Evolutionary conservation across 2,329 filamentous ascomycete genomes (phyloP).

Genomic region (Beauveria brongniartii): DNA sequence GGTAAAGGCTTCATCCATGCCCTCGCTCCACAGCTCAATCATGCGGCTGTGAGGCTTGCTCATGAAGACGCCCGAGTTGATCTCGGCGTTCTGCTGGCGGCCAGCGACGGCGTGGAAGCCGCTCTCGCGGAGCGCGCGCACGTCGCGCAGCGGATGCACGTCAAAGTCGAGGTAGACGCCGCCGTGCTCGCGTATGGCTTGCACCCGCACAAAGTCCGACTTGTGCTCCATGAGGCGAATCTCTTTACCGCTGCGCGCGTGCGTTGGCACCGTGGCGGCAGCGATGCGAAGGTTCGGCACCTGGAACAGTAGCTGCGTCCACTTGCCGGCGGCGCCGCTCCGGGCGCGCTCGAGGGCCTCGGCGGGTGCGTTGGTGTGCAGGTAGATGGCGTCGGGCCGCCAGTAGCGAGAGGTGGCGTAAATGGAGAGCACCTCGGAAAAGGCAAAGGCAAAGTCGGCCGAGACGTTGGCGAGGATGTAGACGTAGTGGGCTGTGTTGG

Average conservation of each 20-base stretch:
- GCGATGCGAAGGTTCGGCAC: slow-evolving; percentile 12
- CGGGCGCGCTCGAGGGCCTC: slow-evolving; percentile 1
- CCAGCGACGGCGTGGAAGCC: slow-evolving; percentile 13
- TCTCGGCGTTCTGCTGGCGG: background rate
- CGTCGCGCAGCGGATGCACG: slow-evolving; percentile 11
- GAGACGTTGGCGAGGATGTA: slow-evolving; percentile 15
- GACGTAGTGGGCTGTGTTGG: slow-evolving; percentile 20
- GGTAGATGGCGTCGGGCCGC: slow-evolving; percentile 17
- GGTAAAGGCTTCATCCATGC: slow-evolving; percentile 17
- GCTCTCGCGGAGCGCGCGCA: slow-evolving; percentile 12
- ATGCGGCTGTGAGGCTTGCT: background rate
- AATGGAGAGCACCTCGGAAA: slow-evolving; percentile 18
- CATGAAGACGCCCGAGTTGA: slow-evolving; percentile 16
- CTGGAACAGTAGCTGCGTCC: slow-evolving; percentile 16
- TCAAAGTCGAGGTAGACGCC: slow-evolving; percentile 15
- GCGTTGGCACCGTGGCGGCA: slow-evolving; percentile 8
- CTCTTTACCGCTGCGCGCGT: slow-evolving; percentile 12
- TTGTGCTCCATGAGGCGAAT: slow-evolving; percentile 15
- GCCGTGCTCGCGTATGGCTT: slow-evolving; percentile 13
- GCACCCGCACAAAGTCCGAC: slow-evolving; percentile 18
- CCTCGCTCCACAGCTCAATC: background rate
- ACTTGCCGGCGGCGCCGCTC: slow-evolving; percentile 13
- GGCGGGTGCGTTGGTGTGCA: slow-evolving; percentile 19
- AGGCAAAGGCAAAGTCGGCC: slow-evolving; percentile 15
- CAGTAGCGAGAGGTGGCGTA: slow-evolving; percentile 16